Percentiles rank a stretch among this genome's conserved stretches.
Evolutionary conservation across 345 rosid genomes (phyloP).

Genomic region (Salix caprea): DNA sequence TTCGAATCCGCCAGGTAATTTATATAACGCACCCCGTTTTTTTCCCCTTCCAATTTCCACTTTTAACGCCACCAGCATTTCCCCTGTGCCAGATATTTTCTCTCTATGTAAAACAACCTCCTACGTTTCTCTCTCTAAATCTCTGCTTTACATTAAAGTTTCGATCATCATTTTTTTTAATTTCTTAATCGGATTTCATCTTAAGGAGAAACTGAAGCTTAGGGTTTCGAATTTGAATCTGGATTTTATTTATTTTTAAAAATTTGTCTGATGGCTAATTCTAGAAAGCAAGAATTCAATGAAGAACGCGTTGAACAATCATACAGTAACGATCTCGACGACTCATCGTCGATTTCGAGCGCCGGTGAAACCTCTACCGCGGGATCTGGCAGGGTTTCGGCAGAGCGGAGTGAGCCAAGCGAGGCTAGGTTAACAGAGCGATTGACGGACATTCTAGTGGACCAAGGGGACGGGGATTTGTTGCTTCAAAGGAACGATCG

Average conservation of each 20-base stretch:
- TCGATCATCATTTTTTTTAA: not conserved
- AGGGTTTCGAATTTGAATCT: constrained; percentile 12
- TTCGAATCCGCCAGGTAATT: constrained; percentile 29
- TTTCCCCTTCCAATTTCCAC: not conserved
- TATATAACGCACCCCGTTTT: not conserved
- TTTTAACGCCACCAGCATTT: not conserved
- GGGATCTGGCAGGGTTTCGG: constrained; percentile 39
- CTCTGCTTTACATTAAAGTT: not conserved
- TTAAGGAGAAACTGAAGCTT: not conserved
- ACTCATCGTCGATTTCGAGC: constrained; percentile 29
- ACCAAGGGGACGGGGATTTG: constrained; percentile 58
- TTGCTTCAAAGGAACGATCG: constrained; percentile 54
- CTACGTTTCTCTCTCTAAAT: not conserved
- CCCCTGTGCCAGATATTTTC: not conserved
- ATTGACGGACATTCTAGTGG: constrained; percentile 48
- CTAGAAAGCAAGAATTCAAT: constrained; percentile 38
- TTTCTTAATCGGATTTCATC: not conserved
- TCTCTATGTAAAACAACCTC: not conserved
- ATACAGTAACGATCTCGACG: constrained; percentile 35
- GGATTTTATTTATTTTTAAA: not conserved
- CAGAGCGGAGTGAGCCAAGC: constrained; percentile 25
- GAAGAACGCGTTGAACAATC: constrained; percentile 35
- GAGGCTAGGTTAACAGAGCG: constrained; percentile 51
- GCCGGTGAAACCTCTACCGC: constrained; percentile 26
- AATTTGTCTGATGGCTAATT: constrained; percentile 46